These are phyloP conservation scores for Aureobasidium zeae DNA, from an alignment of 2,329 filamentous ascomycete species.

Conservation along the genomic window DNA sequence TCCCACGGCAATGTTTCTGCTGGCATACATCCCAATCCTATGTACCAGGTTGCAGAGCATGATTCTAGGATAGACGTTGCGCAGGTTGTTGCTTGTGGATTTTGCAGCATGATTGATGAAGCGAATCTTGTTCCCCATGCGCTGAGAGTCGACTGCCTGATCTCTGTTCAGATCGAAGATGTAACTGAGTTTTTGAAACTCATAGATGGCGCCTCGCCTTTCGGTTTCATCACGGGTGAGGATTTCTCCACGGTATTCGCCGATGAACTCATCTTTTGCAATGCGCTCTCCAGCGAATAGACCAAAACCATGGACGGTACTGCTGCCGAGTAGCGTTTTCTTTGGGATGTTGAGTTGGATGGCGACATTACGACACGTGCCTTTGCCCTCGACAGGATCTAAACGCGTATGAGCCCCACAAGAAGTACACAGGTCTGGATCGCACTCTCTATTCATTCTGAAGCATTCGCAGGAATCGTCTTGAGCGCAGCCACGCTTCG, in stretches of 20 bases:
- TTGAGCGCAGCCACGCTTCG: slow-evolving; percentile 34
- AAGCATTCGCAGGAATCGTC: slow-evolving; percentile 55
- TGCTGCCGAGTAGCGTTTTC: slow-evolving; percentile 59
- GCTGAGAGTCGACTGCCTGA: slow-evolving; percentile 59
- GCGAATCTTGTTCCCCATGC: slow-evolving; percentile 69
- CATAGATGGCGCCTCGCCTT: slow-evolving; percentile 57
- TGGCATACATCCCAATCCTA: slow-evolving; percentile 65
- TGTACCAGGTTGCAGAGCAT: slow-evolving; percentile 64
- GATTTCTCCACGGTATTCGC: slow-evolving; percentile 73
- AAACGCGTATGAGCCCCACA: slow-evolving; percentile 63
- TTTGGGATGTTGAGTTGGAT: slow-evolving; percentile 61
- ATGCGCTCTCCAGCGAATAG: slow-evolving; percentile 63
- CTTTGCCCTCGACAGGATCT: slow-evolving; percentile 55
- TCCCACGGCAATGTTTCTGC: slow-evolving; percentile 56
- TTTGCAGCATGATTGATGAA: slow-evolving; percentile 69
- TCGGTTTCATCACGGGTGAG: slow-evolving; percentile 62
- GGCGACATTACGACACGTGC: slow-evolving; percentile 61
- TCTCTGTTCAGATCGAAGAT: slow-evolving; percentile 45
- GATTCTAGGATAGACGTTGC: slow-evolving; percentile 58
- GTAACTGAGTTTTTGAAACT: slow-evolving; percentile 54
- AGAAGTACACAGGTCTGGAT: slow-evolving; percentile 61
- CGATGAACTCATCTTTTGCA: slow-evolving; percentile 60
- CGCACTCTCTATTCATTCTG: slow-evolving; percentile 67
- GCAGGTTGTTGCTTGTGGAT: slow-evolving; percentile 32
- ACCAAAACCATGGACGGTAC: slow-evolving; percentile 65